Evolutionary conservation across 495 filamentous ascomycete genomes (phyloP).

Genomic region (Aspergillus ostianus): DNA sequence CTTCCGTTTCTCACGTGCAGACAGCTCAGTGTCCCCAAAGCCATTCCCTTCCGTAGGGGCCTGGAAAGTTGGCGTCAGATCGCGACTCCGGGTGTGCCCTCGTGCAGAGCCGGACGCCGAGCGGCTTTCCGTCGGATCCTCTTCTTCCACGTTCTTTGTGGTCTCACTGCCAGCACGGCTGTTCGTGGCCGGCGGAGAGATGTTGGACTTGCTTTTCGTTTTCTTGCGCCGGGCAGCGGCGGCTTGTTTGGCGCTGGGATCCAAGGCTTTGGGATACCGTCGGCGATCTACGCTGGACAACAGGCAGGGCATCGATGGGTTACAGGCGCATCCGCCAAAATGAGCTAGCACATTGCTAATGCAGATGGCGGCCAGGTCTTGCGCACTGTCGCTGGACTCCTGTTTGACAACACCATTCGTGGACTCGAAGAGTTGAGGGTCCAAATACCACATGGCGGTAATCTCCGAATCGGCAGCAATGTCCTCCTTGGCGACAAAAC

Average conservation of each 20-base stretch:
- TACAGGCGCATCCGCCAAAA: slow-evolving; percentile 87
- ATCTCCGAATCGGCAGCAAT: slow-evolving; percentile 64
- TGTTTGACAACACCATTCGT: slow-evolving; percentile 48
- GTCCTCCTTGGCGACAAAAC: slow-evolving; percentile 74
- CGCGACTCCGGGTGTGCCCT: slow-evolving; percentile 76
- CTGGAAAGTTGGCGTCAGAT: slow-evolving; percentile 64
- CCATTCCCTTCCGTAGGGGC: slow-evolving; percentile 43
- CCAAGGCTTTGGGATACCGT: slow-evolving; percentile 48
- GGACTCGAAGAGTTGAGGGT: slow-evolving; percentile 45
- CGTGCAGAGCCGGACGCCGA: slow-evolving; percentile 73
- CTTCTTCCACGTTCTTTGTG: slow-evolving; percentile 46
- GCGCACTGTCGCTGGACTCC: slow-evolving; percentile 41
- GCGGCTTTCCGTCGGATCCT: slow-evolving; percentile 54
- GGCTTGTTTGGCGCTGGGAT: slow-evolving; percentile 28
- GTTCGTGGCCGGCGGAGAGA: slow-evolving; percentile 72
- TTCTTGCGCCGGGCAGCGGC: slow-evolving; percentile 56
- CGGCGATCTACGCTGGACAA: slow-evolving; percentile 74
- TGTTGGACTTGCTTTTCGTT: slow-evolving; percentile 54
- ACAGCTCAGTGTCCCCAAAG: slow-evolving; percentile 62
- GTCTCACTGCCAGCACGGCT: slow-evolving; percentile 79
- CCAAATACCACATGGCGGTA: slow-evolving; percentile 66
- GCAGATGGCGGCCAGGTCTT: slow-evolving; percentile 52
- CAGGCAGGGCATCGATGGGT: slow-evolving; percentile 59
- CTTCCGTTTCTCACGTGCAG: slow-evolving; percentile 84
- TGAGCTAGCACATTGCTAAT: slow-evolving; percentile 76